Evolutionary conservation across 1,284 basidiomycete genomes (phyloP).

Genomic region (Sphaerobolus stellatus): DNA sequence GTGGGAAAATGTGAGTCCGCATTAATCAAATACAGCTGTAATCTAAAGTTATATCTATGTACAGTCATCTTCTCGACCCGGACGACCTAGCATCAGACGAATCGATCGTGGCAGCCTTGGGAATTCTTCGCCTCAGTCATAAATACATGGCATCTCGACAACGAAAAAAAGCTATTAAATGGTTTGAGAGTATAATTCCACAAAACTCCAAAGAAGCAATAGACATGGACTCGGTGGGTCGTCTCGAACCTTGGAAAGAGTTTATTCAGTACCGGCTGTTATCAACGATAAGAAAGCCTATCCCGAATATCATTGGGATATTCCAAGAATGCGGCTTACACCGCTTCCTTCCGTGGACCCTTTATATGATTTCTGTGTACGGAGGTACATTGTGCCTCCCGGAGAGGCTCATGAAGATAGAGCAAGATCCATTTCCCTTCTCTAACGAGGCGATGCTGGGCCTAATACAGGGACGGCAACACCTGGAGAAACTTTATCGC

Average conservation of each 20-base stretch:
- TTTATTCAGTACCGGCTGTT: no score
- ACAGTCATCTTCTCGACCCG: neutral
- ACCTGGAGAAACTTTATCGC: neutral
- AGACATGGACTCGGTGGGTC: no score
- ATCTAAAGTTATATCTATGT: neutral
- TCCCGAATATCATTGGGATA: neutral
- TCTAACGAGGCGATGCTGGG: no score
- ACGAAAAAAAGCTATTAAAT: neutral
- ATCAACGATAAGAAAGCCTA: no score
- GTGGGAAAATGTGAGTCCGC: neutral
- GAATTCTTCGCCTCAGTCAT: neutral
- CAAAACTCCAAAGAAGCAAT: neutral
- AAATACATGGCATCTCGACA: neutral
- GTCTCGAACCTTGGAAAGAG: no score
- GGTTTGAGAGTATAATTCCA: neutral
- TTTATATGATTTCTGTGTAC: neutral
- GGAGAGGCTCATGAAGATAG: neutral
- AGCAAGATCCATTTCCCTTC: no score
- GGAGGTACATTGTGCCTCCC: no score
- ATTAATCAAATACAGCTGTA: neutral
- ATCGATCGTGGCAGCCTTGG: neutral
- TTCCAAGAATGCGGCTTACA: neutral
- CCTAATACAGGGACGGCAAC: neutral
- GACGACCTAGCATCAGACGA: neutral
- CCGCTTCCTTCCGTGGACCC: neutral